phyloP scores from a whole-genome alignment of 495 filamentous ascomycete species.

The Neurospora sp. region DNA sequence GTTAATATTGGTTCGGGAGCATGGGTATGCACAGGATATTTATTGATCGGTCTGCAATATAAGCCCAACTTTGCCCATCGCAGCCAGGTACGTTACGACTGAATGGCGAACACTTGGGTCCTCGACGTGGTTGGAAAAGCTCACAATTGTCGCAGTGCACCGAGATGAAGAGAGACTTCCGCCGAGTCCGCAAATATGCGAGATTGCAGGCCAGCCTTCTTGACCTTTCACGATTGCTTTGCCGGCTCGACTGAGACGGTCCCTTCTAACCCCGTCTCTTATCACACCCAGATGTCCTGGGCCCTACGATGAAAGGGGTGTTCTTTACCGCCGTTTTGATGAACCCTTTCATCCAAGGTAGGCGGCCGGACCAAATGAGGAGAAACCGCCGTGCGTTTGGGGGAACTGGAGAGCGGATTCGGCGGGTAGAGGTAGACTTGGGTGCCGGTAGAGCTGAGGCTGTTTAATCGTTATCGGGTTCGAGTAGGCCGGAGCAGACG shows the following conservation, averaged over 20 bases:
- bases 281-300: not conserved
- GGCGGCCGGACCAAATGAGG: not conserved
- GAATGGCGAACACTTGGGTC: not conserved
- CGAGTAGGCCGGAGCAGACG: not conserved
- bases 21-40: not conserved
- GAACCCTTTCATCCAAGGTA: not conserved
- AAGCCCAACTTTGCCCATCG: not conserved
- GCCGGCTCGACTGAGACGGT: not conserved
- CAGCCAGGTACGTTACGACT: not conserved
- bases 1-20: not conserved
- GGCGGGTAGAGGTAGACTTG: not conserved
- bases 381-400: not conserved
- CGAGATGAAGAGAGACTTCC: not conserved
- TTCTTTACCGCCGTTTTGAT: not conserved
- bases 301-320: not conserved
- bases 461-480: not conserved
- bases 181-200: not conserved
- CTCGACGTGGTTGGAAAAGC: not conserved
- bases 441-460: not conserved
- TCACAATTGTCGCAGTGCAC: not conserved
- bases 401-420: not conserved
- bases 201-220: not conserved
- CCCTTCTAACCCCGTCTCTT: not conserved
- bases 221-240: not conserved
- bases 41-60: not conserved